Conservation (phyloP, 2,329 filamentous ascomycete species). For the Phialophora expanda region DNA sequence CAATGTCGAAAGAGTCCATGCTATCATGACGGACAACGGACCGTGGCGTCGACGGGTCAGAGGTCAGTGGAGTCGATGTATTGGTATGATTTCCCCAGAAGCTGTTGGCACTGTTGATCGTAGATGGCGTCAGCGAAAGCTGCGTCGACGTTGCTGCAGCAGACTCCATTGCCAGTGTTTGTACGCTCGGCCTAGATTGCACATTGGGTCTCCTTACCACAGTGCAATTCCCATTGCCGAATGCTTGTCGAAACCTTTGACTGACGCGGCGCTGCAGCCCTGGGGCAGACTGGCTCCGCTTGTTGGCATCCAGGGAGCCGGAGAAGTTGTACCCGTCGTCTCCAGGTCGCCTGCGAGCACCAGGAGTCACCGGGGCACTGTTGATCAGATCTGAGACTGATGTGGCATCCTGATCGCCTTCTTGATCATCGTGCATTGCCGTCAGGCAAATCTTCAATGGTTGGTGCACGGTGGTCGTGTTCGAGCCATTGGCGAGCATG, state of each 20-base stretch:
- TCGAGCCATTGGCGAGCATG: constrained; percentile 27
- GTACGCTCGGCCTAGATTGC: constrained; percentile 35
- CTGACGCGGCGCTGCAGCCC: constrained; percentile 28
- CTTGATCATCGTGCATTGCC: constrained; percentile 19
- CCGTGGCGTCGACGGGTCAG: constrained; percentile 29
- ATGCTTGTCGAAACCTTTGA: constrained; percentile 32
- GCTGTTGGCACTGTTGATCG: constrained; percentile 29
- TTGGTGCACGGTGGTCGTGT: constrained; percentile 25
- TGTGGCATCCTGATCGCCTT: not conserved
- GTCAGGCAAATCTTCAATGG: constrained; percentile 30
- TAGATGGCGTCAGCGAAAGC: constrained; percentile 33
- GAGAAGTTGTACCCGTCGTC: constrained; percentile 12
- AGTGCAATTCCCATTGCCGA: constrained; percentile 33
- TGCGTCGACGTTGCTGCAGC: constrained; percentile 5
- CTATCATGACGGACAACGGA: constrained; percentile 24
- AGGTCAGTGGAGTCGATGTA: constrained; percentile 34
- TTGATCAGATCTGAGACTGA: constrained; percentile 1
- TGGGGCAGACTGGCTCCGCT: constrained; percentile 31
- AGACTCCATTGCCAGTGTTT: constrained; percentile 30
- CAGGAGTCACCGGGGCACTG: constrained; percentile 17
- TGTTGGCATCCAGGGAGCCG: not conserved
- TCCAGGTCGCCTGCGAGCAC: not conserved
- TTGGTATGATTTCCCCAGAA: constrained; percentile 10
- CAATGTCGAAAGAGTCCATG: constrained; percentile 25
- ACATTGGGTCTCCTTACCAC: constrained; percentile 34